Evolutionary conservation across 768 basidiomycete genomes (phyloP).

Genomic region (Rhizopogon vesiculosus): DNA sequence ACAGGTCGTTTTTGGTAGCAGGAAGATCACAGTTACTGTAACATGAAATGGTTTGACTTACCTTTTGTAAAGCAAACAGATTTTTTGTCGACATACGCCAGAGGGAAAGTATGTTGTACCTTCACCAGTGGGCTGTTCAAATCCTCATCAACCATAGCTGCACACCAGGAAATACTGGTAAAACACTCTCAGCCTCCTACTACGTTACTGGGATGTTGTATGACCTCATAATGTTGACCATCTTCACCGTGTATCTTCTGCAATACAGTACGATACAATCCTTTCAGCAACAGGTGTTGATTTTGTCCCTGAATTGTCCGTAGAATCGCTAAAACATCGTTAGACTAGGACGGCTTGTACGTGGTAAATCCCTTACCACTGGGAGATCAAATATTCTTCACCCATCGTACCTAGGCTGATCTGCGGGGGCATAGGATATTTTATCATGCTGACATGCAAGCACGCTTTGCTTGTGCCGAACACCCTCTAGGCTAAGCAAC

Average conservation of each 20-base stretch:
- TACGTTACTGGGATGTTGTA: conserved; percentile 55
- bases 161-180: conserved; percentile 28
- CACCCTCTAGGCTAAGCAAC: conserved; percentile 1
- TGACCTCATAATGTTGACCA: conserved; percentile 45
- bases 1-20: no score
- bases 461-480: background rate
- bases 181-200: conserved; percentile 39
- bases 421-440: conserved; percentile 58
- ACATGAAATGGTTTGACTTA: no score
- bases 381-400: background rate
- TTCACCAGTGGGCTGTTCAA: background rate
- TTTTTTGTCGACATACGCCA: no score
- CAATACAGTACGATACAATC: conserved; percentile 28
- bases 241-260: conserved; percentile 49
- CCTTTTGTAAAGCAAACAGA: no score
- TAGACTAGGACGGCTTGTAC: conserved; percentile 29
- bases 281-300: conserved; percentile 20
- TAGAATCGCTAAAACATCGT: conserved; percentile 23
- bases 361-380: conserved; percentile 9
- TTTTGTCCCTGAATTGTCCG: background rate
- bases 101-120: conserved; percentile 31
- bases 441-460: conserved; percentile 44
- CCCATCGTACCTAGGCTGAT: conserved; percentile 44
- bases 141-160: conserved; percentile 37
- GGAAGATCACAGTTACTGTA: no score